These are phyloP conservation scores for Alternaria gansuensis DNA, from an alignment of 2,329 filamentous ascomycete species.

Conservation along the genomic window DNA sequence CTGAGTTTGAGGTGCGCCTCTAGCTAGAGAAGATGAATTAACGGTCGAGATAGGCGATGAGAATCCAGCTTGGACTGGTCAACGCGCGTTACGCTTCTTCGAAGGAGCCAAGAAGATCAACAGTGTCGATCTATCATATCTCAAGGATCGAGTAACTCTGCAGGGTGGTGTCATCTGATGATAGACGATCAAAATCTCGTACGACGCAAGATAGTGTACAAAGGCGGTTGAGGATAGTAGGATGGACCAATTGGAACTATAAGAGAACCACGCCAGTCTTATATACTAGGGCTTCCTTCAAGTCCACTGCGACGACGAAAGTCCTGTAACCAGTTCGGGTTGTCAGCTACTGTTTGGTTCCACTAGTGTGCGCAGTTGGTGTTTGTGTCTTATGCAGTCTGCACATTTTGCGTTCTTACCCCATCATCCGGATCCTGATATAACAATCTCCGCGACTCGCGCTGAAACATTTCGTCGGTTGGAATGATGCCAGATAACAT, in stretches of 20 bases:
- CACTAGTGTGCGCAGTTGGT: constrained; percentile 34
- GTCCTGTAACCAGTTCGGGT: constrained; percentile 15
- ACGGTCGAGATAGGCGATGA: neutral
- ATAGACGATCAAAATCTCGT: neutral
- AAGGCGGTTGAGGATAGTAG: neutral
- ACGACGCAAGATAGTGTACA: neutral
- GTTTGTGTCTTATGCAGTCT: too few relatives aligned
- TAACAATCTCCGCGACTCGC: constrained; percentile 55
- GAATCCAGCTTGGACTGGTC: neutral
- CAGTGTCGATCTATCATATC: constrained; percentile 1
- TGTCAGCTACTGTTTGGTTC: constrained; percentile 50
- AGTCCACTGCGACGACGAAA: constrained; percentile 16
- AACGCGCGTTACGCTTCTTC: neutral
- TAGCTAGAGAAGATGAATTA: neutral
- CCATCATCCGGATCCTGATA: constrained; percentile 56
- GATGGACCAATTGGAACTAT: neutral
- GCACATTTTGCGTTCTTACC: neutral
- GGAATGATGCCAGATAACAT: constrained; percentile 50
- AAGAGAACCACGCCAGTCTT: constrained; percentile 6
- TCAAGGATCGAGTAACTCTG: neutral
- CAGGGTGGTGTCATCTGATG: neutral
- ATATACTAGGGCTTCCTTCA: neutral
- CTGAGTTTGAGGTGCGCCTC: neutral
- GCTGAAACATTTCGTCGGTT: constrained; percentile 61
- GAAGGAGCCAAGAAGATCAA: neutral